Evolutionary conservation across 495 filamentous ascomycete genomes (phyloP), one percentile per base, ranked within the genome.

Genomic region (Melanomma pulvis-pyrius): DNA sequence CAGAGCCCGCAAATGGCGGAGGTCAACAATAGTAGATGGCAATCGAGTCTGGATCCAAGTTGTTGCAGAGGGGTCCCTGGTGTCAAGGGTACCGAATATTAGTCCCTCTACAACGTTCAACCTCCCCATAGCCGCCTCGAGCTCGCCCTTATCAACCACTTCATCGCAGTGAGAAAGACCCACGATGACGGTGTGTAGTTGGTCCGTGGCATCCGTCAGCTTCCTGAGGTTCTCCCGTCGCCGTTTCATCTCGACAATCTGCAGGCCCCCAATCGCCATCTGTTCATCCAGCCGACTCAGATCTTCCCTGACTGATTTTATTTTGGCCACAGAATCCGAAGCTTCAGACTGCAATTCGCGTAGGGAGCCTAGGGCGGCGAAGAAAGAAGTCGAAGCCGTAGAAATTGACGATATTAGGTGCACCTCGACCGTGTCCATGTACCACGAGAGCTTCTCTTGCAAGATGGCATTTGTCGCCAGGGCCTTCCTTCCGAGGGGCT

Each of bases 361-460:
- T 48, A 99, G 82, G 0, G 92, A 96, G 3, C 96, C 93, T 12
- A 99, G 79, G 0, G 96, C 94, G 0, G 92, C 93, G 73, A 99
- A 99, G 79, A 99, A 99, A 0, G 93, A 96, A 8, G 90, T 91
- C 0, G 93, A 97, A 0, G 96, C 94, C 0, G 88, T 92, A 1
- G 93, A 96, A 22, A 99, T 98, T 0, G 92, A 96, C 1, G 90
- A 92, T 61, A 99, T 98, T 9, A 99, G 82, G 74, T 99, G 94
- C 54, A 98, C 91, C 73, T 99, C 94, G 21, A 99, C 90, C 0
- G 96, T 99, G 74, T 99, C 94, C 94, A 99, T 97, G 71, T 99
- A 99, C 94, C 94, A 99, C 1, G 93, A 97, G 2, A 99, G 82
- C 74, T 99, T 99, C 73, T 99, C 94, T 74, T 99, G 94, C n/a